phyloP scores from a whole-genome alignment of 192 early-diverging fungal species.

The Coemansia sp. region DNA sequence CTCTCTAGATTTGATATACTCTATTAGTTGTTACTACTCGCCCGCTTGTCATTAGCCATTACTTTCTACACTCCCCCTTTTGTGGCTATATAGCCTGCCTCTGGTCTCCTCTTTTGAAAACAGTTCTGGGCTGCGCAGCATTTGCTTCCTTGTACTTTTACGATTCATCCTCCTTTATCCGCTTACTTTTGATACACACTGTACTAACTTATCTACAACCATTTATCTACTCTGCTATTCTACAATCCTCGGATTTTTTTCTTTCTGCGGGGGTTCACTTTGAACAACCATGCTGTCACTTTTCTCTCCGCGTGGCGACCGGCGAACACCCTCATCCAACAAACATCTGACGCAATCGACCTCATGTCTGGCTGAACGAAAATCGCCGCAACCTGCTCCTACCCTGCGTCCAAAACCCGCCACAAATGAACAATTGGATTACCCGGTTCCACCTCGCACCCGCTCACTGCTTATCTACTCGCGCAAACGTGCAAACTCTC shows the following conservation, averaged over 20 bases:
- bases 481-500: conserved; percentile 16
- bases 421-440: conserved; percentile 15
- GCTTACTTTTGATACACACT: background rate
- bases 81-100: conserved; percentile 1
- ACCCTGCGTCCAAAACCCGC: conserved; percentile 8
- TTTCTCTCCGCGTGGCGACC: conserved; percentile 45
- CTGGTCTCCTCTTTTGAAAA: background rate
- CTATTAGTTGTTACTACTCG: conserved; percentile 29
- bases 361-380: conserved; percentile 17
- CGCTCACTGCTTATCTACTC: conserved; percentile 35
- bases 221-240: background rate
- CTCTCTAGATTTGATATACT: background rate
- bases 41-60: conserved; percentile 23
- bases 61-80: conserved; percentile 19
- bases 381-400: conserved; percentile 14
- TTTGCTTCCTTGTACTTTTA: background rate
- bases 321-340: conserved; percentile 14
- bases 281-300: conserved; percentile 34
- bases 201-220: background rate
- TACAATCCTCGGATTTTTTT: background rate
- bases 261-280: background rate
- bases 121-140: background rate
- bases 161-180: background rate
- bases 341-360: conserved; percentile 11
- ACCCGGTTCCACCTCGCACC: conserved; percentile 39